Base-by-base conservation (phyloP, 2,329 filamentous ascomycete genomes). In the Arthroderma sp. region DNA sequence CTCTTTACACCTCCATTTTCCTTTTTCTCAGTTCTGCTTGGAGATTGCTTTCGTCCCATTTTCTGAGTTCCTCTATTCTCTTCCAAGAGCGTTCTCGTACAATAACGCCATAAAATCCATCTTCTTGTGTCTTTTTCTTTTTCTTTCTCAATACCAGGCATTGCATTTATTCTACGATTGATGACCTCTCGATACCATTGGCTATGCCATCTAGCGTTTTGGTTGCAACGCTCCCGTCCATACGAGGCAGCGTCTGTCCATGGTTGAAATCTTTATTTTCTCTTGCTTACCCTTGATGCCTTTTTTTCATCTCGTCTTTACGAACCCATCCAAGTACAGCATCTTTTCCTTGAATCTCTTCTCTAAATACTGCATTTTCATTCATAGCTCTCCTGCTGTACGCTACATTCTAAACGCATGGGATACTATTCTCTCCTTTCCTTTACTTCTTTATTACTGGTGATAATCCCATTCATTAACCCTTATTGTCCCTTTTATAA, bases 101-200 rank as follows among this genome's bases (percentile, higher is more conserved):
- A 22, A 22, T 22, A 22, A 22, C 15, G 2, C 51, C 48, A 54
- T 57, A 50, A 54, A 55, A 53, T 56, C 51, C 50, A 50, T 54
- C 42, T 45, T 48, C 39, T 48, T 53, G 37, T 48, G 40, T 46
- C 44, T 44, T 54, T 51, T 44, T 42, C 31, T 48, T 50, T 46
- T 54, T 33, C 40, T 48, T 39, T 36, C 43, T 40, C 34, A 44
- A 43, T 43, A 36, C 41, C 36, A 37, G 30, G 37, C 29, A 36
- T 37, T 32, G 32, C 33, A 36, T 34, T 29, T 22, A 37, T 38
- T 41, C 45, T 45, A 49, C 39, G 48, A 49, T 37, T 47, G 42
- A 49, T 47, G 48, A 49, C 48, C 36, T 45, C 27, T 36, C 41
- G 33, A 43, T 43, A 38, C 47, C 40, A 41, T 40, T 46, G 15